phyloP scores from a whole-genome alignment of 805 yeast species.

The Candida xiaguanensis region DNA sequence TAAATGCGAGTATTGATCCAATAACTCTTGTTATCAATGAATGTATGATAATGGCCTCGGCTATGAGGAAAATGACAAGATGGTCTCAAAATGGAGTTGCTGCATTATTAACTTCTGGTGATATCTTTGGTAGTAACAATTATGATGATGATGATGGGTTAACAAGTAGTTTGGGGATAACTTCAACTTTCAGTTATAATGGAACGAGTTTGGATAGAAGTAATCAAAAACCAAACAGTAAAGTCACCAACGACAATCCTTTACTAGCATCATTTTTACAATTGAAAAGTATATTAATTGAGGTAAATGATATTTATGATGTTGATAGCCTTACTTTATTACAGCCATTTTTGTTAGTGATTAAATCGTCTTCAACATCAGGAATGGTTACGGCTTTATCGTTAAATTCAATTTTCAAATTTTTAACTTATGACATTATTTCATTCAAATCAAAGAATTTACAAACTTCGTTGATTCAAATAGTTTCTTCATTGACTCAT shows the following conservation, averaged over 20 bases:
- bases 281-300: constrained; percentile 66
- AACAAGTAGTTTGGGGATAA: constrained; percentile 21
- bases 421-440: constrained; percentile 69
- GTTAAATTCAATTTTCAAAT: constrained; percentile 67
- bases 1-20: constrained; percentile 54
- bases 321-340: constrained; percentile 71
- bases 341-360: constrained; percentile 82
- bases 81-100: constrained; percentile 80
- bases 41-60: constrained; percentile 79
- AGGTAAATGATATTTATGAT: constrained; percentile 44
- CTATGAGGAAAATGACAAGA: constrained; percentile 72
- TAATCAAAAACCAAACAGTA: constrained; percentile 2
- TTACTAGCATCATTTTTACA: constrained; percentile 77
- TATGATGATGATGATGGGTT: constrained; percentile 28
- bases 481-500: constrained; percentile 76
- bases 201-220: constrained; percentile 7
- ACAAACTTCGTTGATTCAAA: constrained; percentile 56
- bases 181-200: constrained; percentile 10
- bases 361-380: constrained; percentile 79
- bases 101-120: constrained; percentile 70
- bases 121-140: constrained; percentile 41
- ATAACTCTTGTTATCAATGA: constrained; percentile 82
- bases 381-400: constrained; percentile 85
- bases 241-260: constrained; percentile 41
- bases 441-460: constrained; percentile 51